Evolutionary conservation across 2,329 filamentous ascomycete genomes (phyloP), one percentile per base, ranked within the genome.

Genomic region (Byssothecium circinans): DNA sequence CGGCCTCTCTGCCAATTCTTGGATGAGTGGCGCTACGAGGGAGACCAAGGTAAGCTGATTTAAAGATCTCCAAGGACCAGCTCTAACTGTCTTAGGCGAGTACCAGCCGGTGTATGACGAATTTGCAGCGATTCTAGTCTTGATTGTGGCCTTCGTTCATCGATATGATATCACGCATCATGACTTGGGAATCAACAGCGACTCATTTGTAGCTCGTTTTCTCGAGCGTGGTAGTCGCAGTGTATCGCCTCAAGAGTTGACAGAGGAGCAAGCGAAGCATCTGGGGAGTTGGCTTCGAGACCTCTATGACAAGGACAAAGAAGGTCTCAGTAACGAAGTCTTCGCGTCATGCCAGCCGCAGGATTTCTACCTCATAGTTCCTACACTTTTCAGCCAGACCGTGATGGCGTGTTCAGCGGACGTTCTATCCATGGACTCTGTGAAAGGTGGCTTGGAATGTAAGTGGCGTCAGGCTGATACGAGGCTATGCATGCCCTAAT

Each of bases 41-140:
- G 91, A 52, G 88, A 92, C 57, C 88, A 91, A 70, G 79, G 77
- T 76, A 58, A 47, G n/a, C n/a, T n/a, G n/a, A n/a, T n/a, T n/a
- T n/a, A n/a, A n/a, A n/a, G n/a, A n/a, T n/a, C n/a, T n/a, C n/a
- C n/a, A n/a, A n/a, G n/a, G n/a, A n/a, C n/a, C n/a, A n/a, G n/a
- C n/a, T n/a, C 58, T 69, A 40, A 66, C 51, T 8, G 12, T 32
- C 12, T 1, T 27, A 77, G 85, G 83, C 43, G 89, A 94, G 64
- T 90, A 90, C 58, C 89, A 92, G 64, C 88, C 88, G 0, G 84
- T 91, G 0, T 94, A 94, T 58, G 89, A 94, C 61, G 89, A 95
- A 58, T 94, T 92, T 56, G 88, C 88, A 0, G 84, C 87, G 0
- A 84, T 91, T 14, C 72, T 94, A 7, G 78, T 94, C 1, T 75